Base-by-base conservation (phyloP, 202 grass and related monocot genomes). In the Saccharum hybrid region DNA sequence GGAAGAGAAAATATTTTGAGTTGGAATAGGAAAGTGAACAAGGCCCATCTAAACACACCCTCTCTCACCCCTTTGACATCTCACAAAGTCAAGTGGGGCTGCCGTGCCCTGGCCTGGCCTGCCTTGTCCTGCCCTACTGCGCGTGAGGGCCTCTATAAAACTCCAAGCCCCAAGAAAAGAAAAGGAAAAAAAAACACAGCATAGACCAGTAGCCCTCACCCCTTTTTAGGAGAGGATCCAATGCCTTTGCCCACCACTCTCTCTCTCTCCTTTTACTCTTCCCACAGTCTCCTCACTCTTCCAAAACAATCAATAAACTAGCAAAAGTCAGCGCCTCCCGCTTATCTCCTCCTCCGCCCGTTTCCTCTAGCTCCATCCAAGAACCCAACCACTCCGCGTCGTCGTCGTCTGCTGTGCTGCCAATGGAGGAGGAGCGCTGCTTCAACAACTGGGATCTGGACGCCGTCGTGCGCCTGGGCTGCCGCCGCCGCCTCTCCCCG, bases 381-480 rank as follows among this genome's bases (percentile, higher is more conserved):
- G 38, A 83, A 63, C 15, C 45, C 66, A 76, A 76, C 81, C 66
- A 83, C 86, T 82, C 39, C n/a, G 33, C 46, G 12, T 49, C 46
- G 38, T n/a, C 60, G 54, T 7, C 6, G 45, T 48, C 43, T 11
- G 10, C 11, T 42, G 9, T 13, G 48, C 34, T 31, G n/a, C 14
- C 6, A 34, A 88, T 86, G 93, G 83, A 90, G 77, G 88, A 87
- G 75, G 69, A 89, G 31, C 83, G 36, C 63, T 81, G 36, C 56
- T 30, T 64, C 60, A 89, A 93, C 85, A 93, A 97, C 87, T 97
- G 94, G 91, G 91, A 93, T 63, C 88, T 97, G 31, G 71, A 72
- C 33, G 89, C 89, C 79, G 91, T 97, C 66, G 89, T 93, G 71
- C 79, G 81, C 48, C 66, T 85, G 16, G 85, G 72, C 41, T 85